A percentile compares a stretch with the other conserved stretches of the same genome.
These are phyloP conservation scores for Pharnaceum exiguum DNA, from an alignment of 148 eudicot genomes.

Conservation along the genomic window DNA sequence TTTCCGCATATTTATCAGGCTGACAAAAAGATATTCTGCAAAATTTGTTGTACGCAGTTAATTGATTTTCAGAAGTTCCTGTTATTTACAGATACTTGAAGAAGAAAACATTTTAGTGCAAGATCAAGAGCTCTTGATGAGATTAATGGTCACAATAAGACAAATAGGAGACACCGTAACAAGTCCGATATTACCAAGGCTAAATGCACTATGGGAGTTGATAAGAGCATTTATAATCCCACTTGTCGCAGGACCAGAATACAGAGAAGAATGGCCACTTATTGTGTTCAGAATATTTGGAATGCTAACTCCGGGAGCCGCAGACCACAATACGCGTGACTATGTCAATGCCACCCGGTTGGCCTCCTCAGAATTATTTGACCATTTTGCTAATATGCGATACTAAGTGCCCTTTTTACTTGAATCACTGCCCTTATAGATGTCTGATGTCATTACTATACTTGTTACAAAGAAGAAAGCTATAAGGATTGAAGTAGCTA, in stretches of 20 bases:
- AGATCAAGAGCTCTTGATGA: slow-evolving; percentile 26
- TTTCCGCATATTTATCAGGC: too few relatives aligned
- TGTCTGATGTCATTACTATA: too few relatives aligned
- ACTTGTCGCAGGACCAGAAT: slow-evolving; percentile 34
- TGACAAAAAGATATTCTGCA: too few relatives aligned
- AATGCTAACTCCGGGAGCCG: slow-evolving; percentile 32
- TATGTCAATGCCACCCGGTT: slow-evolving; percentile 52
- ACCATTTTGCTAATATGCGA: neutral
- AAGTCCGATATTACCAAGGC: neutral
- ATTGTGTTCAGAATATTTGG: slow-evolving; percentile 31
- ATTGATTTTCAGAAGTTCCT: too few relatives aligned
- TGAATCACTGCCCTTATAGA: neutral
- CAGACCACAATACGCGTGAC: slow-evolving; percentile 47
- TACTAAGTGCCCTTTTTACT: neutral
- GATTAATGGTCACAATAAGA: slow-evolving; percentile 2
- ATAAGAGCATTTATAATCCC: slow-evolving; percentile 49
- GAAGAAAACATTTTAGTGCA: neutral
- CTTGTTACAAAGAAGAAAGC: too few relatives aligned
- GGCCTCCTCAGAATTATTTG: slow-evolving; percentile 20
- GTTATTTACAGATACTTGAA: slow-evolving; percentile 19
- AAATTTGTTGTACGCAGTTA: too few relatives aligned
- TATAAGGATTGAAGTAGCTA: too few relatives aligned
- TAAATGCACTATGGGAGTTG: slow-evolving; percentile 56
- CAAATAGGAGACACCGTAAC: neutral
- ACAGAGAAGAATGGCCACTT: slow-evolving; percentile 38